Base-by-base conservation (phyloP, 1,284 basidiomycete species). In the Anthracocystis setariae region DNA sequence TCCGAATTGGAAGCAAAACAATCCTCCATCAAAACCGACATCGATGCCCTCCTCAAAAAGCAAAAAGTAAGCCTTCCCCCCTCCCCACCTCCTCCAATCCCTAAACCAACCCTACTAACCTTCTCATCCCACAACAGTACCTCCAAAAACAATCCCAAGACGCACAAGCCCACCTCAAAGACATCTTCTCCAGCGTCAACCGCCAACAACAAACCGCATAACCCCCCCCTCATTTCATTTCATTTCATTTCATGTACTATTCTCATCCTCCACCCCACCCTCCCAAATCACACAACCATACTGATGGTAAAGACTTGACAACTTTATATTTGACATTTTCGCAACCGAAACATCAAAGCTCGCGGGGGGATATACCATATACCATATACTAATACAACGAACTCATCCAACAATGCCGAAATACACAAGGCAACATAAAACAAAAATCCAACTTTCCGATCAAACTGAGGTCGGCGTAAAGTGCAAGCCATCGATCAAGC, bases 81-180 rank as follows among this genome's bases (percentile, higher is more conserved):
- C 38, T 17, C 27, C 29, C 23, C 21, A 29, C 17, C 3, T 23
- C 12, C 20, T 33, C 20, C 40, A 15, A 9, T 12, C 3, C 39
- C 35, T 8, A 23, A 17, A 10, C 18, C 8, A 21, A 4, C 9
- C 13, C 15, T 18, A 13, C 38, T 7, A 9, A 15, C 32, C n/a
- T 37, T 37, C 40, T 25, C 24, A 33, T 55, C 24, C 32, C 32
- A 32, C 35, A 18, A 23, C 18, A 71, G 63, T 72, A 72, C 45
- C 63, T 72, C 23, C 52, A 59, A 63, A 72, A 72, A 53, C 69
- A 72, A 46, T 48, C 44, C 20, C 35, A 55, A 18, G 69, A 72
- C 51, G 69, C 69, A 25, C 69, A 72, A 55, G 54, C 69, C 25
- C 69, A 72, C 18, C 59, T 72, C 48, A 72, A 67, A 53, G 69